Evolutionary conservation across 2,329 filamentous ascomycete genomes (phyloP), one percentile per base, ranked within the genome.

Genomic region (Lecanoromycetidae sp.): DNA sequence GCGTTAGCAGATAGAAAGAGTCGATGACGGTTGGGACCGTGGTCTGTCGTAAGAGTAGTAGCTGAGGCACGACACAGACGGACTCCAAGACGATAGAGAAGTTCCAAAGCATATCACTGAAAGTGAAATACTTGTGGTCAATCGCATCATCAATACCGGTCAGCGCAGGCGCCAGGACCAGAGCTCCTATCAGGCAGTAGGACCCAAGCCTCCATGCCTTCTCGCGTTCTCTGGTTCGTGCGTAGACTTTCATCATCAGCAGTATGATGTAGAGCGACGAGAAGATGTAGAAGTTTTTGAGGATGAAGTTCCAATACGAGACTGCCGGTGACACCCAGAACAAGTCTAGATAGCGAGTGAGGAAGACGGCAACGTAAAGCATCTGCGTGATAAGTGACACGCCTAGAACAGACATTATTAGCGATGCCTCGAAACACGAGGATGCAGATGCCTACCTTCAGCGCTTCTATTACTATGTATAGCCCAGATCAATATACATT

Each of bases 11-110:
- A 65, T 96, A 96, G 68, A 84, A 94, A n/a, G 86, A 94, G 63
- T 94, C 86, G 66, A 96, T 88, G 38, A 95, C 90, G 40, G 90
- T 96, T 0, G 90, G 90, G 0, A 95, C 87, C 22, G 81, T 87
- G n/a, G 90, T 95, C 64, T 95, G 87, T 50, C 90, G 84, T 12
- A 96, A 78, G 35, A 95, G 80, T 5, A 95, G 76, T 1, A 96
- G 80, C 63, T 96, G 90, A 0, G 90, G 90, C 17, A 96, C 79
- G 27, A 95, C 79, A 63, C 84, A 91, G 51, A 93, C 78, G 27
- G 87, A 90, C 67, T 96, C 90, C 59, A 96, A 82, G 55, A 94
- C 83, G 57, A 91, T 80, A 26, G 86, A 94, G 67, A 95, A 94
- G 49, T 80, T 76, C 84, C 86, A 93, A 52, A 86, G 72, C 61